phyloP scores from a whole-genome alignment of 495 filamentous ascomycete genomes.

The Xylaria cubensis region DNA sequence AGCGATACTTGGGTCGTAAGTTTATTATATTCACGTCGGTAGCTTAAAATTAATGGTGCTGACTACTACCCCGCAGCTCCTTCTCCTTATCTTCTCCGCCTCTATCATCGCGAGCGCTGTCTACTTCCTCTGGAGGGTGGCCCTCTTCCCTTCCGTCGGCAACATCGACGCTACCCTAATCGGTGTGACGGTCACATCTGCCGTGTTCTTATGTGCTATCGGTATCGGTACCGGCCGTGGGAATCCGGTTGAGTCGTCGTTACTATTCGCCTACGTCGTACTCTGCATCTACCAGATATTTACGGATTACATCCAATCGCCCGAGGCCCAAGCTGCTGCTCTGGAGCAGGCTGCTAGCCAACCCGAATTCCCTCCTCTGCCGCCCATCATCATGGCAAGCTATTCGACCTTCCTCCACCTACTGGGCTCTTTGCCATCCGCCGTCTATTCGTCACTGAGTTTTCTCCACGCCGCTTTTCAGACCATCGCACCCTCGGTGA shows the following conservation, averaged over 20 bases:
- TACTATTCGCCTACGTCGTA: constrained; percentile 95
- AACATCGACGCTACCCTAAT: constrained; percentile 95
- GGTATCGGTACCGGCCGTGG: constrained; percentile 94
- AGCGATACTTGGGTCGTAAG: constrained; percentile 97
- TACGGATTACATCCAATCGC: constrained; percentile 90
- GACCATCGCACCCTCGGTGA: constrained; percentile 91
- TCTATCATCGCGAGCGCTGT: constrained; percentile 91
- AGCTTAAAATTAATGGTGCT: constrained; percentile 30
- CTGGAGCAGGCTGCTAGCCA: constrained; percentile 57
- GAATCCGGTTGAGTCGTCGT: constrained; percentile 93
- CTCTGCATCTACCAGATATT: constrained; percentile 99
- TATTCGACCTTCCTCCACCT: constrained; percentile 88
- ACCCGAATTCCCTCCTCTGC: constrained; percentile 89
- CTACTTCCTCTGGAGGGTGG: constrained; percentile 96
- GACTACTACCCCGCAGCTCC: constrained; percentile 65
- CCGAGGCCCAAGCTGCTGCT: constrained; percentile 61
- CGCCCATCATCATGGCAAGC: constrained; percentile 98
- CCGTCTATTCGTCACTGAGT: constrained; percentile 81
- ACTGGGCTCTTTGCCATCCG: constrained; percentile 81
- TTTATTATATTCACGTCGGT: constrained; percentile 20
- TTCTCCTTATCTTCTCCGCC: constrained; percentile 83
- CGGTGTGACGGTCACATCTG: constrained; percentile 87
- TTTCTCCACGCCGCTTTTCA: constrained; percentile 88
- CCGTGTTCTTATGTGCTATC: constrained; percentile 89
- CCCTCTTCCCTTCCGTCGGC: constrained; percentile 88